Base-by-base conservation (phyloP, 805 yeast species). In the Ascoidea asiatica region DNA sequence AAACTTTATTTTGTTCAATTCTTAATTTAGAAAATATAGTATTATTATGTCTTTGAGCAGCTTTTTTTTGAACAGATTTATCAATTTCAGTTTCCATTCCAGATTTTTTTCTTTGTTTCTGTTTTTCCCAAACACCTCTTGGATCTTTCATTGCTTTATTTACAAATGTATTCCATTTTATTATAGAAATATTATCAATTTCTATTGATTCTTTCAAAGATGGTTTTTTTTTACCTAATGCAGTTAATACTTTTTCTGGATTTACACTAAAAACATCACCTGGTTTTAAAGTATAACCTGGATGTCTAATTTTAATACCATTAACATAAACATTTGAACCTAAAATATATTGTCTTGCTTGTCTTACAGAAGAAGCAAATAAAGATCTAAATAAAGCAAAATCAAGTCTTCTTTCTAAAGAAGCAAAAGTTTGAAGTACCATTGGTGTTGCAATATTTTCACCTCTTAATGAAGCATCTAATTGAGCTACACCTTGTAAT, bases 301-400 rank as follows among this genome's bases (percentile, higher is more conserved):
- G 95, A 53, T 83, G 85, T 53, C 72, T 74, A 48, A 89, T 80
- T 15, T 67, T 69, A 35, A 81, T 73, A 7, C 95, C 97, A 58
- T 90, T 92, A 37, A 90, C 97, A 50, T 70, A 67, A 11, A 90
- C 97, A 51, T 80, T 69, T 1, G 95, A 95, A 41, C 77, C 78
- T 15, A 84, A 62, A 48, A 92, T 79, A 55, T 83, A 87, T 58
- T 84, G 88, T 53, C 96, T 76, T 2, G 98, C 95, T 64, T 90
- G 97, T 69, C 97, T 79, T 3, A 87, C 77, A 5, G 95, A 83
- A 4, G 95, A 76, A 4, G 97, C 95, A 67, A 90, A 88, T 83
- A 90, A 72, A 18, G 96, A 70, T 63, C 98, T 79, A 66, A 86
- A 92, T 8, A 90, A 55, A 2, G 96, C 97, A 58, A 82, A 75